phyloP scores from a whole-genome alignment of 805 yeast species.

The Yarrowia sp. region DNA sequence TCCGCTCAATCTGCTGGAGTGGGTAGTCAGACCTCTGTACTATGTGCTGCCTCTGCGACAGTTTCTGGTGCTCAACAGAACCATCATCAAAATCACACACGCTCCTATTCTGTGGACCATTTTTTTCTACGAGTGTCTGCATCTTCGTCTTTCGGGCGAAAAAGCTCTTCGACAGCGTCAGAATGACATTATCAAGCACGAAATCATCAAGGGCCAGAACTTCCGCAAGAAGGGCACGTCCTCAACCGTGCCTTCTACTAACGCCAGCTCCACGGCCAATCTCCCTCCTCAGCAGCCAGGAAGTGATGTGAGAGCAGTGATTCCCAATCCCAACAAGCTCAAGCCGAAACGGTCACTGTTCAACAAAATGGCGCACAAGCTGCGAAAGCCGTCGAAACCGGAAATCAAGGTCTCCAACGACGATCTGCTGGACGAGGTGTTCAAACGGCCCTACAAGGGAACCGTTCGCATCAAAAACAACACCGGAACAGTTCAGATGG shows the following conservation, averaged over 20 bases:
- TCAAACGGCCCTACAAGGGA: slow-evolving; percentile 34
- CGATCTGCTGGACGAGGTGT: slow-evolving; percentile 36
- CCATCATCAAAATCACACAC: slow-evolving; percentile 40
- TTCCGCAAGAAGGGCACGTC: slow-evolving; percentile 12
- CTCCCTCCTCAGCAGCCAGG: background rate
- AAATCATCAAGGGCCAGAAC: slow-evolving; percentile 23
- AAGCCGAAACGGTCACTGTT: background rate
- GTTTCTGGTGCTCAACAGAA: slow-evolving; percentile 38
- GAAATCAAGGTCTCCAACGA: slow-evolving; percentile 32
- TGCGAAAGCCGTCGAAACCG: slow-evolving; percentile 22
- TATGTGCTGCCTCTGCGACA: slow-evolving; percentile 36
- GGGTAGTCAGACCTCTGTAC: slow-evolving; percentile 37
- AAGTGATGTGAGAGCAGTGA: background rate
- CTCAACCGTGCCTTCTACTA: background rate
- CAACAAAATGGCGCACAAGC: background rate
- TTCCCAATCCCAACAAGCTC: background rate
- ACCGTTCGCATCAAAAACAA: slow-evolving; percentile 29
- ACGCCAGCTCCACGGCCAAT: background rate
- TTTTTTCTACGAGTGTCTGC: slow-evolving; percentile 37
- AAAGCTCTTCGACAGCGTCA: slow-evolving; percentile 4
- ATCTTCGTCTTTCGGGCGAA: slow-evolving; percentile 27
- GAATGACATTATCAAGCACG: slow-evolving; percentile 20
- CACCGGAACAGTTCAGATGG: slow-evolving; percentile 7
- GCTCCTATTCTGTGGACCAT: slow-evolving; percentile 39
- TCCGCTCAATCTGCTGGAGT: slow-evolving; percentile 40